These are phyloP conservation scores for Hylodesmum podocarpum DNA, from an alignment of 306 rosid genomes.

Conservation along the genomic window DNA sequence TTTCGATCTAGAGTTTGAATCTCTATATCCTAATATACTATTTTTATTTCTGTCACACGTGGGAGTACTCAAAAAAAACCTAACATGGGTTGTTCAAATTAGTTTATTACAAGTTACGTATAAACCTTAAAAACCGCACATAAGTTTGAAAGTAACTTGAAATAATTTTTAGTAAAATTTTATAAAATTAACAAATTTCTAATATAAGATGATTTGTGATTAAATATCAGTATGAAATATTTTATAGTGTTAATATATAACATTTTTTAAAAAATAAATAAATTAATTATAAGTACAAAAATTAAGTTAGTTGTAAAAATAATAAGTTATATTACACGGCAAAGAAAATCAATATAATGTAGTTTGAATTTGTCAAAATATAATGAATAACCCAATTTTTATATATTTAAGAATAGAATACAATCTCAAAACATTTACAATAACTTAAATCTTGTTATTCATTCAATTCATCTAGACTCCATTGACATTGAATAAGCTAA, in stretches of 20 bases:
- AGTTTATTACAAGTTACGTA: not conserved
- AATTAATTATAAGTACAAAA: not conserved
- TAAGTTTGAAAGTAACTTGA: not conserved
- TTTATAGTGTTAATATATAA: too few relatives aligned
- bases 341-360: not conserved
- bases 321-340: not conserved
- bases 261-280: not conserved
- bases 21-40: not conserved
- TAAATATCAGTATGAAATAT: too few relatives aligned
- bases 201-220: too few relatives aligned
- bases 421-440: too few relatives aligned
- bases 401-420: too few relatives aligned
- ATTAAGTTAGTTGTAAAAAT: not conserved
- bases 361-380: not conserved
- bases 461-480: too few relatives aligned
- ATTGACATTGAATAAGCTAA: too few relatives aligned
- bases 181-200: too few relatives aligned
- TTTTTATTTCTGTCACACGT: not conserved
- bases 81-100: not conserved
- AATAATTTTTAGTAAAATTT: too few relatives aligned
- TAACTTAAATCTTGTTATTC: too few relatives aligned
- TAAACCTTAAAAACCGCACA: not conserved
- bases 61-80: not conserved
- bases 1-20: not conserved
- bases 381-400: too few relatives aligned